Conservation (phyloP, 345 rosid species). For the Bruguiera parviflora region DNA sequence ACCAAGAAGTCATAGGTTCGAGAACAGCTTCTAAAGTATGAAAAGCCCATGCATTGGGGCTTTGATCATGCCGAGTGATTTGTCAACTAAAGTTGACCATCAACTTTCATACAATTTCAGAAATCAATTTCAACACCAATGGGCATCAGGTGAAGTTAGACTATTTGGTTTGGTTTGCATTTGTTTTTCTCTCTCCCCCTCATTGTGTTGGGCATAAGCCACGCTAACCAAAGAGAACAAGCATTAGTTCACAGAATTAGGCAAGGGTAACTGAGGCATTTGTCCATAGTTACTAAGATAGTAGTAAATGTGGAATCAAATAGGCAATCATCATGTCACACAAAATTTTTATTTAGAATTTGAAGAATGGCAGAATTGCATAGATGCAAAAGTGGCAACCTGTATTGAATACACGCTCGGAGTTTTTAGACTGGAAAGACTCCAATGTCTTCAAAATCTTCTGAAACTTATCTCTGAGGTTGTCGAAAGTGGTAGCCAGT, state of each 20-base stretch:
- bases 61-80: no score
- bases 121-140: neutral
- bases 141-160: neutral
- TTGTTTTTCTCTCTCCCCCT: neutral
- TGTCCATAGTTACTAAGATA: no score
- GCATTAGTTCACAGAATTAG: no score
- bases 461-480: slow-evolving; percentile 41
- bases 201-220: neutral
- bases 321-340: no score
- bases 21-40: no score
- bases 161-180: neutral
- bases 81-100: neutral
- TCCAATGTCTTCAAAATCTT: slow-evolving; percentile 42
- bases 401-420: slow-evolving; percentile 79
- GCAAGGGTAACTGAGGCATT: no score
- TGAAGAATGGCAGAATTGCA: neutral
- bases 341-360: no score
- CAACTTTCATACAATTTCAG: neutral
- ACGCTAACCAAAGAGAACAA: no score
- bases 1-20: no score
- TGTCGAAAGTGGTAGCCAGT: slow-evolving; percentile 34
- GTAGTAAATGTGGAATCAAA: no score
- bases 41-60: no score
- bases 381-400: slow-evolving; percentile 37
- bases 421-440: slow-evolving; percentile 72